phyloP scores from a whole-genome alignment of 192 early-diverging fungal genomes.

The Podila clonocystis region DNA sequence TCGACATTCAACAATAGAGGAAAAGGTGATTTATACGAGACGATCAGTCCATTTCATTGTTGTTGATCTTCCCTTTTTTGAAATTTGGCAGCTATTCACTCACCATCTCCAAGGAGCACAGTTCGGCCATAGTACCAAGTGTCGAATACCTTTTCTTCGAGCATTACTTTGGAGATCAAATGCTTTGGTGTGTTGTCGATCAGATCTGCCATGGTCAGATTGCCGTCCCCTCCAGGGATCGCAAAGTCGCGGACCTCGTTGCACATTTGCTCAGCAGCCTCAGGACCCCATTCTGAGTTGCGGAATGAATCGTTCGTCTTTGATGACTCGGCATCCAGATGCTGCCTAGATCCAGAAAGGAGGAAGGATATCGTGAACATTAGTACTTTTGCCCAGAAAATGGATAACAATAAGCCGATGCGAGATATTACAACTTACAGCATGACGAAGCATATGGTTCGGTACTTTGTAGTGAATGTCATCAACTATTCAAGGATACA shows the following conservation, averaged over 20 bases:
- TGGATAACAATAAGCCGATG: too few relatives aligned
- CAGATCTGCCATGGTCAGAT: constrained; percentile 1
- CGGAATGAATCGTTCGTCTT: background rate
- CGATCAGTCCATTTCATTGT: too few relatives aligned
- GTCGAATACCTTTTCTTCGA: constrained; percentile 35
- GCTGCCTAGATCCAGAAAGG: background rate
- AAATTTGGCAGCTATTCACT: background rate
- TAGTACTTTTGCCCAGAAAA: too few relatives aligned
- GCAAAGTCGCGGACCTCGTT: constrained; percentile 17
- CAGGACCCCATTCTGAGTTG: constrained; percentile 17
- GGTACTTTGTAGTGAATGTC: constrained; percentile 3
- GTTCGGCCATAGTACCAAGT: constrained; percentile 29
- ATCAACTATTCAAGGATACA: background rate
- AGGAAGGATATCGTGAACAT: too few relatives aligned
- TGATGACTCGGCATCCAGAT: background rate
- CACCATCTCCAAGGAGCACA: constrained; percentile 34
- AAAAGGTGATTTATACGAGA: too few relatives aligned
- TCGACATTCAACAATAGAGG: too few relatives aligned
- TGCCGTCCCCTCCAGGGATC: constrained; percentile 4
- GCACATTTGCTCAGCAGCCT: constrained; percentile 17
- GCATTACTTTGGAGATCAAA: constrained; percentile 19
- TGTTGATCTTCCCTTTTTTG: too few relatives aligned
- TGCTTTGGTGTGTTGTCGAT: constrained; percentile 16
- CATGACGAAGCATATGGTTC: constrained; percentile 4
- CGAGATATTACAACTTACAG: background rate